Base-by-base conservation (phyloP, 164 flowering plant species). In the Piper longum region DNA sequence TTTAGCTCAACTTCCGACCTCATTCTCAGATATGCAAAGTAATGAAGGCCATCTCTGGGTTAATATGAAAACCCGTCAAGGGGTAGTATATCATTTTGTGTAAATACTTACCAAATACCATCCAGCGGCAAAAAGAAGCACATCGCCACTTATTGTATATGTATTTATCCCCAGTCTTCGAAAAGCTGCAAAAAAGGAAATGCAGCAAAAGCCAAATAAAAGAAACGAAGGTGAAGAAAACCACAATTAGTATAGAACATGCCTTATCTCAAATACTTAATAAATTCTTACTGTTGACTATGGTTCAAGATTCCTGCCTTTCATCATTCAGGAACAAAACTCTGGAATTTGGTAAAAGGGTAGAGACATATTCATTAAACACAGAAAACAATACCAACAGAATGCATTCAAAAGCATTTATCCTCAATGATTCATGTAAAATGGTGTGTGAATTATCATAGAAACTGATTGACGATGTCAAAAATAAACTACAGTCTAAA, bases 51-150 rank as follows among this genome's bases (percentile, higher is more conserved):
- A 26, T 26, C 36, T 26, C 2, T 26, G 36, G 1, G 36, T 26
- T 26, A 0, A 26, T 26, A 26, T 26, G 36, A 26, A 26, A 26
- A 48, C 9, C 11, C 14, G 52, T 48, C 14, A 48, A 48, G 48
- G 7, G 48, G 7, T 48, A 48, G 52, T 48, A 48, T 14, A 12
- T 48, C 52, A 48, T 48, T 7, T 43, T 17, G 4, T 43, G 64
- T 39, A 26, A 61, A 61, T 64, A 64, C 98, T 87, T 82, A 92
- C 98, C 70, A 89, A 75, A 76, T 89, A 92, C 66, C 83, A 69
- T 43, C 86, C 90, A 51, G 74, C 13, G 61, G 83, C 77, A 62
- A 86, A 58, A 45, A 68, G 54, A 41, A 83, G 43, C 16, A 66
- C 77, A 60, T 80, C 72, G 18, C 78, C 44, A 16, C 54, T 63